These are phyloP conservation scores for Penicillium vulpinum DNA, from an alignment of 2,329 filamentous ascomycete species.

Conservation along the genomic window DNA sequence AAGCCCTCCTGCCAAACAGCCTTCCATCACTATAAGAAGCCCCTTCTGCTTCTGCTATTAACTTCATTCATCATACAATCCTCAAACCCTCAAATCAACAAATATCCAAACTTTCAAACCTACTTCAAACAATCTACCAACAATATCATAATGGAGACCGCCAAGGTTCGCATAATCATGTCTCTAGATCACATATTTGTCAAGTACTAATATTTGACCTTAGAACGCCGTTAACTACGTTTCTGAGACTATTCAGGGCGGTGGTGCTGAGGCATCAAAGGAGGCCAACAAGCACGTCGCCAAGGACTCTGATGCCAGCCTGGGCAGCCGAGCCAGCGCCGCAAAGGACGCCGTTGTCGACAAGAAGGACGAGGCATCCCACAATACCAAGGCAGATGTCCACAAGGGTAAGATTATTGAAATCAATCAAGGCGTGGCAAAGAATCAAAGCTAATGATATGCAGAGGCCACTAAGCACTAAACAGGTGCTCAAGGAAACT, in stretches of 20 bases:
- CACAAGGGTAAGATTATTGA: conserved; percentile 4
- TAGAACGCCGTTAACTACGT: conserved; percentile 67
- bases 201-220: background rate
- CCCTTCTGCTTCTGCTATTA: background rate
- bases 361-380: conserved; percentile 55
- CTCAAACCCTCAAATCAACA: background rate
- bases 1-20: background rate
- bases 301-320: conserved; percentile 57
- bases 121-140: background rate
- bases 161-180: background rate
- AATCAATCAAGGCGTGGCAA: no score
- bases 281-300: conserved; percentile 68
- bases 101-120: background rate
- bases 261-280: conserved; percentile 59
- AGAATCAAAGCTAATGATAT: background rate
- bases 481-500: background rate
- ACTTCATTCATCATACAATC: background rate
- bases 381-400: conserved; percentile 38
- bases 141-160: conserved; percentile 9
- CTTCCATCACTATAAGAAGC: conserved; percentile 1
- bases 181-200: background rate
- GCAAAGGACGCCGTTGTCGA: conserved; percentile 53
- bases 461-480: conserved; percentile 9
- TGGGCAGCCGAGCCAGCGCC: conserved; percentile 56
- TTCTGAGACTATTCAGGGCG: conserved; percentile 62